phyloP scores from a whole-genome alignment of 2,329 filamentous ascomycete species.

The Byssoonygena ceratinophila region DNA sequence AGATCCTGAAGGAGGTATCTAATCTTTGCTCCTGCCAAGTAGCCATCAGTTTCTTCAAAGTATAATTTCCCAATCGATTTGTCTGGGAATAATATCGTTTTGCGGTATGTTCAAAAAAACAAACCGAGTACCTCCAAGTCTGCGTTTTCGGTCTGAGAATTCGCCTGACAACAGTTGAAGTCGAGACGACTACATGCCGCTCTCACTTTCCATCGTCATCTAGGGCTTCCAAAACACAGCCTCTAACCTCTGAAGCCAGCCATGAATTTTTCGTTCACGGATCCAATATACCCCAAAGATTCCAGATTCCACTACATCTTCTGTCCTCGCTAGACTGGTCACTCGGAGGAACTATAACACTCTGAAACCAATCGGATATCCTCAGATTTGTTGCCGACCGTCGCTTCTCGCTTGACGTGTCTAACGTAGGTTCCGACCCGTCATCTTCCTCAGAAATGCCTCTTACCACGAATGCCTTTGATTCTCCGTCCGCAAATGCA shows the following conservation, averaged over 20 bases:
- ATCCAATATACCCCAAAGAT: slow-evolving; percentile 3
- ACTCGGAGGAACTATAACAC: not conserved
- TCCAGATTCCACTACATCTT: not conserved
- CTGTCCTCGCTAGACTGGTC: not conserved
- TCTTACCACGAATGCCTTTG: not conserved
- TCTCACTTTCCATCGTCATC: too few species aligned
- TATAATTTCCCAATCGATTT: not conserved
- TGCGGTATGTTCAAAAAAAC: not conserved
- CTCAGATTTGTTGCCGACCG: not conserved
- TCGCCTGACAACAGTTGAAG: too few species aligned
- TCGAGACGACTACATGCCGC: too few species aligned
- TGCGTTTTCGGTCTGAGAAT: too few species aligned
- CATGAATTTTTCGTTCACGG: not conserved
- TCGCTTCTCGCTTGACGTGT: not conserved
- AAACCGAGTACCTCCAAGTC: too few species aligned
- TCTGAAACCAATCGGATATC: not conserved
- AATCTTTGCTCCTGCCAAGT: not conserved
- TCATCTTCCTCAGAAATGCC: not conserved
- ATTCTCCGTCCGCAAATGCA: not conserved
- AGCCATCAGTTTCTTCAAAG: not conserved
- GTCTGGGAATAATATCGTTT: not conserved
- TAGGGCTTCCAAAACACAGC: too few species aligned
- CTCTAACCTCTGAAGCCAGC: too few species aligned
- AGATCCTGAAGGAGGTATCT: not conserved
- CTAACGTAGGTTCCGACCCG: not conserved